Evolutionary conservation across 2,329 filamentous ascomycete species (phyloP).

Genomic region (Dissoconium aciculare): DNA sequence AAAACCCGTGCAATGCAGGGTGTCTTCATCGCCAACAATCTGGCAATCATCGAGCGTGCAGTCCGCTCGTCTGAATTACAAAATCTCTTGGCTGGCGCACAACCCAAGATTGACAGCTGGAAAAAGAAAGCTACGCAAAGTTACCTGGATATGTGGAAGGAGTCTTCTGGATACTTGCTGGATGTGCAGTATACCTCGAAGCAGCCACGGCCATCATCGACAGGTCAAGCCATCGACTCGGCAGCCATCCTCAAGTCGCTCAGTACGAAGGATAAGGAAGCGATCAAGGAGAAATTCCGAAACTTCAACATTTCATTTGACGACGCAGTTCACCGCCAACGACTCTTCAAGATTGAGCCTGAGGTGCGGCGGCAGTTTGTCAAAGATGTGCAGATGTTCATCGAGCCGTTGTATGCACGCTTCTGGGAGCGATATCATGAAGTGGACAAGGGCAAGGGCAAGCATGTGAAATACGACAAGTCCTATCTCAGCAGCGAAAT

Average conservation of each 20-base stretch:
- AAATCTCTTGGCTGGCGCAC: slow-evolving; percentile 45
- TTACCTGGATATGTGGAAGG: slow-evolving; percentile 79
- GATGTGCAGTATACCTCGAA: slow-evolving; percentile 88
- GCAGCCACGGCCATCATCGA: slow-evolving; percentile 53
- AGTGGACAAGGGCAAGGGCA: slow-evolving; percentile 92
- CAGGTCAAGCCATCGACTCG: slow-evolving; percentile 53
- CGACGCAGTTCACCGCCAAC: slow-evolving; percentile 70
- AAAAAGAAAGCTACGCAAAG: slow-evolving; percentile 69
- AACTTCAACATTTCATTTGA: slow-evolving; percentile 85
- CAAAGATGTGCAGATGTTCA: slow-evolving; percentile 74
- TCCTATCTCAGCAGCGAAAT: slow-evolving; percentile 52
- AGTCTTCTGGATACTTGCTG: slow-evolving; percentile 68
- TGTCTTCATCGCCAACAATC: slow-evolving; percentile 80
- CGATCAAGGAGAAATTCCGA: slow-evolving; percentile 90
- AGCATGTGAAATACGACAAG: slow-evolving; percentile 97
- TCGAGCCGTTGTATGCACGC: slow-evolving; percentile 84
- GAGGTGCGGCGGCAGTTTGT: slow-evolving; percentile 71
- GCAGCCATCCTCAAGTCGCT: slow-evolving; percentile 70
- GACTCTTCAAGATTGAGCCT: slow-evolving; percentile 72
- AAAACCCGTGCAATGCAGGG: slow-evolving; percentile 68
- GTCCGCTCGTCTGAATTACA: slow-evolving; percentile 68
- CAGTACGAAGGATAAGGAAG: slow-evolving; percentile 82
- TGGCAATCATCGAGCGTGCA: slow-evolving; percentile 70
- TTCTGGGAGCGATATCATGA: slow-evolving; percentile 98
- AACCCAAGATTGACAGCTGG: slow-evolving; percentile 54